Percentiles rank a stretch among this genome's conserved stretches.
Conservation (phyloP, 73 alveolate genomes). For the Breviolum minutum region DNA sequence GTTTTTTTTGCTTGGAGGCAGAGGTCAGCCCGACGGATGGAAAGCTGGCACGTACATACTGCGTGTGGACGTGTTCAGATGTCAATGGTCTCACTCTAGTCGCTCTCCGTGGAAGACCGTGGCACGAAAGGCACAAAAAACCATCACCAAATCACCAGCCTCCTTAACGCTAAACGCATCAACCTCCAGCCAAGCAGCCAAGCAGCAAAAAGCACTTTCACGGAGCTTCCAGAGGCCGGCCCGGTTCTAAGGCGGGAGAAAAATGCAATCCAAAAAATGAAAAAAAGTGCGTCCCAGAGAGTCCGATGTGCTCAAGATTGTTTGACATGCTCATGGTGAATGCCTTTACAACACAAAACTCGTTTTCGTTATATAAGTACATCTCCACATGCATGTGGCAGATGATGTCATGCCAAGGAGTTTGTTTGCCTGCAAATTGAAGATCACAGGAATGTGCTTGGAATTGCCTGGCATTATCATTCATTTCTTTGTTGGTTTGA, state of each 20-base stretch:
- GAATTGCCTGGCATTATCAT: too few relatives aligned
- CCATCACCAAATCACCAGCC: background rate
- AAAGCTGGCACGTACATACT: constrained; percentile 37
- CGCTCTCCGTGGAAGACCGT: constrained; percentile 65
- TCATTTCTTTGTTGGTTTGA: too few relatives aligned
- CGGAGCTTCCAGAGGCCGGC: constrained; percentile 64
- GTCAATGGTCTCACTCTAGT: constrained; percentile 47
- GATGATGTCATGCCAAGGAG: too few relatives aligned
- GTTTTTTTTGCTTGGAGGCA: background rate
- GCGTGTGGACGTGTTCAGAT: constrained; percentile 27
- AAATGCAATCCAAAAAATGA: background rate
- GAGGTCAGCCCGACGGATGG: constrained; percentile 40
- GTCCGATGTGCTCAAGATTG: too few relatives aligned
- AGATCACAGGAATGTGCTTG: too few relatives aligned
- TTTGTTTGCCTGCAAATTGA: too few relatives aligned
- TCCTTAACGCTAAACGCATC: background rate
- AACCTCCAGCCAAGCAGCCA: background rate
- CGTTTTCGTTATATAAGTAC: too few relatives aligned
- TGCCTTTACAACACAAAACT: too few relatives aligned
- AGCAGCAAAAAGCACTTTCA: constrained; percentile 13
- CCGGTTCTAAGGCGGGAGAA: constrained; percentile 40
- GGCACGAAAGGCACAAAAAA: constrained; percentile 7
- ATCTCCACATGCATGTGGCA: too few relatives aligned
- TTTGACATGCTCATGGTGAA: too few relatives aligned
- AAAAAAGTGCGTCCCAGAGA: background rate